These are phyloP conservation scores for Nannochloropsis oceanica DNA, from an alignment of 108 stramenopile species.

Conservation along the genomic window DNA sequence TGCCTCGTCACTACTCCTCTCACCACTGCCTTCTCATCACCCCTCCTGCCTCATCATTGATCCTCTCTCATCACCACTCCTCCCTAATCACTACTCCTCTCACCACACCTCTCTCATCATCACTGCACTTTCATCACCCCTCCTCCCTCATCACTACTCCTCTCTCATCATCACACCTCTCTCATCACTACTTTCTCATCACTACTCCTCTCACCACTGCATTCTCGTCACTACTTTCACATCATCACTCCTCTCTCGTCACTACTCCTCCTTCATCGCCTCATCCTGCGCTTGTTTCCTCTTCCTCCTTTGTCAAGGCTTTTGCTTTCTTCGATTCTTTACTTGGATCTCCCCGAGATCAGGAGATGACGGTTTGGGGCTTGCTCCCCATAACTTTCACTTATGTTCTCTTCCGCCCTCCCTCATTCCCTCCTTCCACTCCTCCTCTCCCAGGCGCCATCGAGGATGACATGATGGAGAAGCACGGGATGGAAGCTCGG, in stretches of 20 bases:
- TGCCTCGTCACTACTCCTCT: neutral
- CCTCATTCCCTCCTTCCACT: neutral
- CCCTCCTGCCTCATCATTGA: neutral
- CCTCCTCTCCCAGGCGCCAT: slow-evolving; percentile 33
- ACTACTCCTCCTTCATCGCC: neutral
- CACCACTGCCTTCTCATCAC: neutral
- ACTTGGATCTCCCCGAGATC: too few relatives aligned
- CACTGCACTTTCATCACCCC: neutral
- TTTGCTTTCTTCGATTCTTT: too few relatives aligned
- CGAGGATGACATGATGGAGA: slow-evolving; percentile 51
- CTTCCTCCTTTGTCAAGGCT: neutral
- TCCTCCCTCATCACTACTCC: too few relatives aligned
- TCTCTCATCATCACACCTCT: neutral
- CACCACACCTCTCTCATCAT: neutral
- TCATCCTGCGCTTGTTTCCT: neutral
- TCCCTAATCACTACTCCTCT: neutral
- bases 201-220: neutral
- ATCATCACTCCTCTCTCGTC: neutral
- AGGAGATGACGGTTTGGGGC: too few relatives aligned
- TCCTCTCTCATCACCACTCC: neutral
- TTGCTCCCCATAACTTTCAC: too few relatives aligned
- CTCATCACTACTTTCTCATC: neutral
- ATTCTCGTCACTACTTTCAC: neutral
- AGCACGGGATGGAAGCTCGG: slow-evolving; percentile 24
- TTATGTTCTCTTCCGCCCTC: neutral